Evolutionary conservation across 805 yeast genomes (phyloP), one percentile per base, ranked within the genome.

Genomic region (Monosporozyma aquatica): DNA sequence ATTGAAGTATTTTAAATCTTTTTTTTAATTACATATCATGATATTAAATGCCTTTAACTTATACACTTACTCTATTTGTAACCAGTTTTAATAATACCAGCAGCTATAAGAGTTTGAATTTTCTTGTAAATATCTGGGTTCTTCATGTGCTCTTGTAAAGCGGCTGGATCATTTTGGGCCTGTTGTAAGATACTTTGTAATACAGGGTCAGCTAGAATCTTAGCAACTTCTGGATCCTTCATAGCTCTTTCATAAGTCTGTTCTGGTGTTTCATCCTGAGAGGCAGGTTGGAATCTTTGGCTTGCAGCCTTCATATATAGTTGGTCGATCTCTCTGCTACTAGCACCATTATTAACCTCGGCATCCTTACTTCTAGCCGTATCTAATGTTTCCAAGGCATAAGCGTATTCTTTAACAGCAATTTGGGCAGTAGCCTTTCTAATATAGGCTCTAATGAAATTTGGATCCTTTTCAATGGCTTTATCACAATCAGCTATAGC

Each of bases 71-170:
- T 11, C 27, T 33, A 38, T 15, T 23, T 24, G 27, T 32, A 37
- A 60, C 95, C 80, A 25, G 95, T 87, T 62, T 95, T 82, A 58
- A 92, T 89, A 43, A 92, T 84, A 64, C 99, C 99, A 15, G 97
- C 96, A 43, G 97, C 95, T 62, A 89, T 82, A 64, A 92, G 75
- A 54, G 83, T 74, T 64, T 83, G 82, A 55, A 92, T 80, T 77
- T 92, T 92, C 64, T 80, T 81, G 59, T 80, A 76, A 40, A 92
- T 84, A 47, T 80, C 94, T 32, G 98, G 97, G 67, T 92, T 92
- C 72, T 78, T 84, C 96, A 92, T 87, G 68, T 92, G 98, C 56
- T 90, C 97, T 62, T 85, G 94, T 54, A 92, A 74, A 43, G 97
- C 97, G 36, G 95, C 95, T 40, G 98, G 98, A 62, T 92, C 84